Evolutionary conservation across 73 alveolate genomes (phyloP).

Genomic region (Effrenium voratum): DNA sequence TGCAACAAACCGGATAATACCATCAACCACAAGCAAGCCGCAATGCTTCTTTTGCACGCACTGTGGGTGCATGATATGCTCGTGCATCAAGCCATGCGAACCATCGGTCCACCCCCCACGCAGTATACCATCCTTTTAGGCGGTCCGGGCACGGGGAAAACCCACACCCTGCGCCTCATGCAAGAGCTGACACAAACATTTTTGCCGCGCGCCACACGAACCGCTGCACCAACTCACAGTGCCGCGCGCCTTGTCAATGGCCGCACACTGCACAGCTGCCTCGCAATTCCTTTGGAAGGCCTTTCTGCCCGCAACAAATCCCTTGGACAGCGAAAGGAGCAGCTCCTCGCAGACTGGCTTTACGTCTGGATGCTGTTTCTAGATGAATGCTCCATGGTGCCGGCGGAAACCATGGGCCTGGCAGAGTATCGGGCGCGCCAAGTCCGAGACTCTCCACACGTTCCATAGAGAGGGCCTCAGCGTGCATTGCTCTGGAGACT

Average conservation of each 20-base stretch:
- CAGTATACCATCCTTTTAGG: background rate
- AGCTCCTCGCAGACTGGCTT: background rate
- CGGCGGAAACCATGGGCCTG: background rate
- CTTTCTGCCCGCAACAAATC: background rate
- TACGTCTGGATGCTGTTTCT: background rate
- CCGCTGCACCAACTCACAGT: background rate
- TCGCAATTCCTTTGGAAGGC: background rate
- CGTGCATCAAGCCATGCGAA: background rate
- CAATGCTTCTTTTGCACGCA: background rate
- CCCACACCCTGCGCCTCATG: background rate
- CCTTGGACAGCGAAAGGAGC: background rate
- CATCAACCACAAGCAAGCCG: conserved; percentile 2
- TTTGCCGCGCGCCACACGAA: background rate
- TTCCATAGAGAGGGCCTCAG: background rate
- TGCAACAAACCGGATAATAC: background rate
- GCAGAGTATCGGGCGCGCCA: background rate
- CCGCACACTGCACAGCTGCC: background rate
- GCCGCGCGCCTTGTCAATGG: conserved; percentile 9
- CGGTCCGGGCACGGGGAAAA: conserved; percentile 42
- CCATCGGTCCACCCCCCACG: background rate
- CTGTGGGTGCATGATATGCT: background rate
- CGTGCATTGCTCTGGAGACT: background rate
- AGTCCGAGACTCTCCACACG: background rate
- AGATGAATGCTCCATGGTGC: background rate
- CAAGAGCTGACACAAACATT: background rate